Percentiles rank a stretch among this genome's conserved stretches.
Evolutionary conservation across 148 eudicot species (phyloP).

Genomic region (Camellia granthamiana): DNA sequence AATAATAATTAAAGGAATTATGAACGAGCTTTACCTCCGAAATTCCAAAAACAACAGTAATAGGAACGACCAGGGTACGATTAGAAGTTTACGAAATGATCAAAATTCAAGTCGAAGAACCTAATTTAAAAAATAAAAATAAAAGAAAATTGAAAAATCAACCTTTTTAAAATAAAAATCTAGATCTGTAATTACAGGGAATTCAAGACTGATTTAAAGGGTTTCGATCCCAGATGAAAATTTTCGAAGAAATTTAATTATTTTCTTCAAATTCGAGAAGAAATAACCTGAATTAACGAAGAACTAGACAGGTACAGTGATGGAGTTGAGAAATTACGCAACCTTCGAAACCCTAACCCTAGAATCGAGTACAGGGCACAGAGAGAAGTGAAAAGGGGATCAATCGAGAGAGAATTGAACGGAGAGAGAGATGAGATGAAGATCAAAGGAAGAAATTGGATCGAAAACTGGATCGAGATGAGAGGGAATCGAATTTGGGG

Average conservation of each 20-base stretch:
- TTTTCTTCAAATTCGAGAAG: neutral
- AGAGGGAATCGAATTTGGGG: constrained; percentile 7
- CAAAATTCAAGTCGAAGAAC: constrained; percentile 1
- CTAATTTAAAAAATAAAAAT: neutral
- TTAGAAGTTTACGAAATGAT: neutral
- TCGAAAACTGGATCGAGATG: neutral
- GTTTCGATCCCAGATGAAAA: neutral
- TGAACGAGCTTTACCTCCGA: constrained; percentile 12
- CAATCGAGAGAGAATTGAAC: constrained; percentile 3
- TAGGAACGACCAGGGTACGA: neutral
- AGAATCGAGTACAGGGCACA: neutral
- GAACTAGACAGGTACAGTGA: neutral
- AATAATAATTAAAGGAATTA: neutral
- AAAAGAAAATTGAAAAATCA: neutral
- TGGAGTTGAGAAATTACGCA: neutral
- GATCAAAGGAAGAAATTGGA: neutral
- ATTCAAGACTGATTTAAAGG: neutral
- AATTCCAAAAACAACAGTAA: neutral
- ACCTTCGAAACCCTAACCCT: constrained; percentile 16
- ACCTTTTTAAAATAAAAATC: too few relatives aligned
- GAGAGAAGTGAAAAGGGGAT: neutral
- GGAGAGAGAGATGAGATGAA: neutral
- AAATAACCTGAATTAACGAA: neutral
- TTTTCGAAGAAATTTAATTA: too few relatives aligned
- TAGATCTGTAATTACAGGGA: neutral